A percentile compares a stretch with the other conserved stretches of the same genome.
These are phyloP conservation scores for Endotrypanum monterogeii DNA, from an alignment of 208 protist species.

Conservation along the genomic window DNA sequence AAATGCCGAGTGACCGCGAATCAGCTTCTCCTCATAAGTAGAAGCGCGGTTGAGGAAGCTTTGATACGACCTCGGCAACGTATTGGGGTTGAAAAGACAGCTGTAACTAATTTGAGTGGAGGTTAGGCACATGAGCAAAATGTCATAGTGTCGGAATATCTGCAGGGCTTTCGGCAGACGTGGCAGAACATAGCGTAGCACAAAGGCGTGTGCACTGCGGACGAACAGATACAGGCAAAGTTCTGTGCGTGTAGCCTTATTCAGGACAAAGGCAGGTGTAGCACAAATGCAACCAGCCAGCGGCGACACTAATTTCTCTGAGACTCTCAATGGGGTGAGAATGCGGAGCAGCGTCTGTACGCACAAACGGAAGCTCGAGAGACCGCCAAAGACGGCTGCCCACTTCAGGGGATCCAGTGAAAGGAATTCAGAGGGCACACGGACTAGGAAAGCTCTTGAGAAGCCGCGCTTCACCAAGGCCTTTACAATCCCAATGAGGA, in stretches of 20 bases:
- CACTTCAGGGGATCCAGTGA: constrained; percentile 85
- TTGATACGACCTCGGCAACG: constrained; percentile 78
- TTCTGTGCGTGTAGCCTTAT: constrained; percentile 71
- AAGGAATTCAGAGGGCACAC: constrained; percentile 56
- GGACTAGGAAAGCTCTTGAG: constrained; percentile 26
- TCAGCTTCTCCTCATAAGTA: constrained; percentile 62
- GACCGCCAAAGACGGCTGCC: constrained; percentile 65
- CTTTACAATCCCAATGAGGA: constrained; percentile 75
- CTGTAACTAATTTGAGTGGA: constrained; percentile 80
- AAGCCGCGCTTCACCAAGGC: constrained; percentile 56
- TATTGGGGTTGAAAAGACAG: constrained; percentile 67
- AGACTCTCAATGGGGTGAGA: constrained; percentile 25
- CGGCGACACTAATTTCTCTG: constrained; percentile 48
- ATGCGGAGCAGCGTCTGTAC: constrained; percentile 45
- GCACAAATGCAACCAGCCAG: constrained; percentile 68
- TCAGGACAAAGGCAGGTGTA: constrained; percentile 73
- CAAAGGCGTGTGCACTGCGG: constrained; percentile 69
- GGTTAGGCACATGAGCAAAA: constrained; percentile 79
- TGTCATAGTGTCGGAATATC: constrained; percentile 80
- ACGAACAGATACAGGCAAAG: constrained; percentile 82
- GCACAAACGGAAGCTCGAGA: constrained; percentile 73
- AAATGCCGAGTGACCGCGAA: constrained; percentile 65
- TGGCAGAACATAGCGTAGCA: constrained; percentile 60
- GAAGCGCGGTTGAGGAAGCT: constrained; percentile 65
- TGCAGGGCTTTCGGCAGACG: constrained; percentile 45